Evolutionary conservation across 2,329 filamentous ascomycete species (phyloP), one percentile per base, ranked within the genome.

Genomic region (Chaetomium strumarium): DNA sequence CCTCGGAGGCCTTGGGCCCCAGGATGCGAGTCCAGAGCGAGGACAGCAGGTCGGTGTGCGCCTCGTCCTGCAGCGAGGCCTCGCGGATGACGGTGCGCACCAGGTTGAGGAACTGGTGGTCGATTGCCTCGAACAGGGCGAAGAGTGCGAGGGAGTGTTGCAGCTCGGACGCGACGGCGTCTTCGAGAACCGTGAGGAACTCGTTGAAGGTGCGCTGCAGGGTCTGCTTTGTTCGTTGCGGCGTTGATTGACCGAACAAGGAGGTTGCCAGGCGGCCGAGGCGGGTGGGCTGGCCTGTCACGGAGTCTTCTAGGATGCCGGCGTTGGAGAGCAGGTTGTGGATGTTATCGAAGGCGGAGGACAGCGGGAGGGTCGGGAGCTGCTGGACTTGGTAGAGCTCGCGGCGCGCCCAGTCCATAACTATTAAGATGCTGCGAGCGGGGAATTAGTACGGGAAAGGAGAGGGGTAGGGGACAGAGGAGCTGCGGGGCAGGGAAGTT

Each of bases 361-460:
- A 81, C 19, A 95, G 72, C 2, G 83, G 78, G 40, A 79, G 80
- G 1, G 80, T 77, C 7, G 83, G 81, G 17, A 79, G 72, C 19
- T 76, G 75, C 56, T 83, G 80, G 52, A 93, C 73, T 42, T 84
- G 83, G 55, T 83, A 77, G 13, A 97, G 80, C 68, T 96, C 90
- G 59, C 90, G 84, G 64, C 86, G 86, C 13, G 90, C 88, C 92
- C 92, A 96, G 66, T 96, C 90, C 90, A 97, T 96, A 47, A 95
- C 90, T 55, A 93, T 86, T 34, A 97, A 78, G 60, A 96, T 95
- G 55, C 86, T 85, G 45, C 20, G 30, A 33, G 10, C 5, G 14
- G 20, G n/a, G 24, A 9, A 33, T 41, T 20, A 31, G 42, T 30
- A 3, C 30, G 17, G 13, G 11, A 8, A 24, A 16, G 6, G n/a